Evolutionary conservation across 177 flowering plant genomes (phyloP).

Genomic region (Vitis hybrid): DNA sequence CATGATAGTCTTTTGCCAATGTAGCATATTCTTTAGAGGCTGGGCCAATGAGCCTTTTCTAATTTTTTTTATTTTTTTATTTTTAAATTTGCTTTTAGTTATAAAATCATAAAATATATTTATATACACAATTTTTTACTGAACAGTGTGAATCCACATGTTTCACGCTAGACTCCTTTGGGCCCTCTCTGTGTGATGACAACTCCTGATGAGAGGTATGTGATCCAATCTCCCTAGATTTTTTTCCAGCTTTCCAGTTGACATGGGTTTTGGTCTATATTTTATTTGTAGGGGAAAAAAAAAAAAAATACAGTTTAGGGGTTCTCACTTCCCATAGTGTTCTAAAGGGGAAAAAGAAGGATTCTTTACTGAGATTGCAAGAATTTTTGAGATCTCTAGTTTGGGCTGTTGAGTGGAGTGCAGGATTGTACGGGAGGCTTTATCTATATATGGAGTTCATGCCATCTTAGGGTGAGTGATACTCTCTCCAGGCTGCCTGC

Average conservation of each 20-base stretch:
- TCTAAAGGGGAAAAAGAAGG: conserved; percentile 2
- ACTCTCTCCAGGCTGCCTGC: background rate
- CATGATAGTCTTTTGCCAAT: too few relatives aligned
- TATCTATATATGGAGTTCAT: background rate
- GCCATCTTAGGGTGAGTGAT: background rate
- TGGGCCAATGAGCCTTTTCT: too few relatives aligned
- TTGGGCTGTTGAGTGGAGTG: too few relatives aligned
- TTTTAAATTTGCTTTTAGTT: too few relatives aligned
- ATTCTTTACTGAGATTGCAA: conserved; percentile 34
- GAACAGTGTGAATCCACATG: background rate
- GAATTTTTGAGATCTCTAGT: conserved; percentile 19
- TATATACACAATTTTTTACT: too few relatives aligned
- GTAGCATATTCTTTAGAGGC: too few relatives aligned
- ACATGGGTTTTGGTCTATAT: background rate
- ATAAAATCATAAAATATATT: too few relatives aligned
- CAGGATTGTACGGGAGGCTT: background rate
- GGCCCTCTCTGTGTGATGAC: too few relatives aligned
- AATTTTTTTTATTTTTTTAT: too few relatives aligned
- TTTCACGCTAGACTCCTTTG: background rate
- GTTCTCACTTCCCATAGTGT: background rate
- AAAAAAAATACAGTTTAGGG: background rate
- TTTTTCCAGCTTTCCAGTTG: background rate
- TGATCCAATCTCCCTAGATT: too few relatives aligned
- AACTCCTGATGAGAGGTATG: too few relatives aligned
- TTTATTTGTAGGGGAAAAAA: too few relatives aligned